Base-by-base conservation (phyloP, 495 filamentous ascomycete genomes). In the Haplographium delicatum region DNA sequence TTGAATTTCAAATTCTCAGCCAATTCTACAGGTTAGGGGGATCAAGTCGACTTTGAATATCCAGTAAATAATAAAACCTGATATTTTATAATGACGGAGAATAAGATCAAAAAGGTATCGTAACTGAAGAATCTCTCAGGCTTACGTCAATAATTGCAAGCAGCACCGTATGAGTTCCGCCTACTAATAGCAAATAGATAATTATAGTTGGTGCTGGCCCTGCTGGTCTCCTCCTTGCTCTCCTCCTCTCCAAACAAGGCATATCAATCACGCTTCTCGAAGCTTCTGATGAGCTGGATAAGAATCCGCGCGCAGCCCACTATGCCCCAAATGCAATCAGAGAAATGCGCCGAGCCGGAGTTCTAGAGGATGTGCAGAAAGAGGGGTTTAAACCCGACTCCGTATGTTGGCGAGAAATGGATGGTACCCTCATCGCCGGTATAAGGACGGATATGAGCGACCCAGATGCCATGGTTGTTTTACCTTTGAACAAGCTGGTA, bases 191-290 rank as follows among this genome's bases (percentile, higher is more conserved):
- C 4, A n/a, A n/a, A n/a, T n/a, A 75, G 63, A 61, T 78, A 18
- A 67, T 79, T 41, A 62, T 82, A 26, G 78, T 80, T 4, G 77
- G 78, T 23, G 78, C 78, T 10, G 78, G 76, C 1, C 78, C 78
- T 2, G 75, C 77, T 1, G 75, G 79, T 18, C 71, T 83, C 3
- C 69, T 81, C 10, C 72, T 82, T 0, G 66, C 69, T 0, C 61
- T 83, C 10, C 64, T 83, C 15, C 72, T 83, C 7, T 66, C 75
- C 8, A 74, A 75, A 59, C 62, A 70, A 50, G 72, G 74, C 16
- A 75, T 82, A 50, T 51, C 68, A 41, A 72, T 78, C 44, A 68
- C 70, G 24, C 61, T 82, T 7, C 63, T 82, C 22, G 78, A 83
- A 51, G 68, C 68, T 13, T 69, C 72, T 26, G 52, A 62, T 10